Evolutionary conservation across 176 grass and related monocot species (phyloP).

Genomic region (Oryza officinalis): DNA sequence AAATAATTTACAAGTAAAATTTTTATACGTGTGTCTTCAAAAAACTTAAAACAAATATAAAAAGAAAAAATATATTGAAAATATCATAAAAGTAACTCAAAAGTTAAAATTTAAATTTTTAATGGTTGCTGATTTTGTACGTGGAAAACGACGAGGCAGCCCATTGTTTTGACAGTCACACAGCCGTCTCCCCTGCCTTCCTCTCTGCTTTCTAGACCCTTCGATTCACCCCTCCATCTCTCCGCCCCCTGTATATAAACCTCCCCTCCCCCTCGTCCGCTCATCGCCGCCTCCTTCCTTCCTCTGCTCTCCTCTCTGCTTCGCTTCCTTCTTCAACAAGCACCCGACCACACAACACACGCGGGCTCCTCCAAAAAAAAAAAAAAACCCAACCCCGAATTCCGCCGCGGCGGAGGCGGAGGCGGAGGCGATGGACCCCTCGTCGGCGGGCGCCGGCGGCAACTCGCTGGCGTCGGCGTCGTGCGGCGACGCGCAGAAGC

Average conservation of each 20-base stretch:
- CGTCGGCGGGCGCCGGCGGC: constrained; percentile 50
- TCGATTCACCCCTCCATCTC: neutral
- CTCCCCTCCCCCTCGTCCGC: neutral
- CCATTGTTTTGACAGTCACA: neutral
- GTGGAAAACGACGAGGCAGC: too few relatives aligned
- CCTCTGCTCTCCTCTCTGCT: neutral
- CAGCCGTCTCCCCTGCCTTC: neutral
- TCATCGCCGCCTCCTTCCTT: neutral
- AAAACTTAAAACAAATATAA: too few relatives aligned
- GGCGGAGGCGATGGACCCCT: constrained; percentile 44
- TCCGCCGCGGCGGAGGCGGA: neutral
- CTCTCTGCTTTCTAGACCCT: too few relatives aligned
- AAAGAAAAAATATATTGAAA: too few relatives aligned
- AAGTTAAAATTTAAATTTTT: too few relatives aligned
- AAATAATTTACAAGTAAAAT: too few relatives aligned
- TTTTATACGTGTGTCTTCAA: too few relatives aligned
- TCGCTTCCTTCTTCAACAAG: neutral
- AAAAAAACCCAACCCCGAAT: constrained; percentile 16
- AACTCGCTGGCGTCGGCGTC: constrained; percentile 68
- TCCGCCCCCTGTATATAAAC: neutral
- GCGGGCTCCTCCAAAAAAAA: neutral
- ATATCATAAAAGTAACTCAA: too few relatives aligned
- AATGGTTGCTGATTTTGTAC: too few relatives aligned
- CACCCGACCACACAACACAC: neutral
- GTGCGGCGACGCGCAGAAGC: constrained; percentile 66